Conservation (phyloP, 164 flowering plant species). For the Tetrastigma voinierianum region DNA sequence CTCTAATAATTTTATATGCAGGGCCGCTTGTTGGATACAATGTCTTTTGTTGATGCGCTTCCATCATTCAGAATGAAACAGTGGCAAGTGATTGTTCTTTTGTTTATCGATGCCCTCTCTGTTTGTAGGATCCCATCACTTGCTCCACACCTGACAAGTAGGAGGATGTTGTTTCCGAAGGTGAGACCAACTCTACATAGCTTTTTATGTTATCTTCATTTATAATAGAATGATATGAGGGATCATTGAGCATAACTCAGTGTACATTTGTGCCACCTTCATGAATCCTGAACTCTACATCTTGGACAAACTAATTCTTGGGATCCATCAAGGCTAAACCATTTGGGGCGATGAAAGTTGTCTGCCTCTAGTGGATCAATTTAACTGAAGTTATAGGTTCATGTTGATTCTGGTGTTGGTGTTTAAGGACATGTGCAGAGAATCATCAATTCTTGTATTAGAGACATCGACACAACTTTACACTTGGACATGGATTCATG, state of each 20-base stretch:
- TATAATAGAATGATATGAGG: background rate
- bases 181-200: constrained; percentile 25
- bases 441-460: too few relatives aligned
- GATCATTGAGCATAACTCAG: background rate
- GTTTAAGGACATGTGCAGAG: too few relatives aligned
- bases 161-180: constrained; percentile 57
- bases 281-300: constrained; percentile 1
- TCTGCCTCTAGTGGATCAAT: too few relatives aligned
- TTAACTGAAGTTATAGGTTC: too few relatives aligned
- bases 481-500: too few relatives aligned
- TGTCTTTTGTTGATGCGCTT: constrained; percentile 73
- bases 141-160: constrained; percentile 44
- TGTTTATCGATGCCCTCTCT: constrained; percentile 82
- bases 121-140: constrained; percentile 68
- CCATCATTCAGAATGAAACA: constrained; percentile 76
- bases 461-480: too few relatives aligned
- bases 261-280: background rate
- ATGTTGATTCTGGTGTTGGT: too few relatives aligned
- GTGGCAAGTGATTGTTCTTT: constrained; percentile 77
- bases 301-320: background rate
- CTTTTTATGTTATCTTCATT: background rate
- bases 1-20: constrained; percentile 23
- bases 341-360: background rate
- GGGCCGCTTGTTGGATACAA: constrained; percentile 64
- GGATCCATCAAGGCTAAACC: too few relatives aligned